phyloP scores from a whole-genome alignment of 2,329 filamentous ascomycete species.

The Diplodia intermedia region DNA sequence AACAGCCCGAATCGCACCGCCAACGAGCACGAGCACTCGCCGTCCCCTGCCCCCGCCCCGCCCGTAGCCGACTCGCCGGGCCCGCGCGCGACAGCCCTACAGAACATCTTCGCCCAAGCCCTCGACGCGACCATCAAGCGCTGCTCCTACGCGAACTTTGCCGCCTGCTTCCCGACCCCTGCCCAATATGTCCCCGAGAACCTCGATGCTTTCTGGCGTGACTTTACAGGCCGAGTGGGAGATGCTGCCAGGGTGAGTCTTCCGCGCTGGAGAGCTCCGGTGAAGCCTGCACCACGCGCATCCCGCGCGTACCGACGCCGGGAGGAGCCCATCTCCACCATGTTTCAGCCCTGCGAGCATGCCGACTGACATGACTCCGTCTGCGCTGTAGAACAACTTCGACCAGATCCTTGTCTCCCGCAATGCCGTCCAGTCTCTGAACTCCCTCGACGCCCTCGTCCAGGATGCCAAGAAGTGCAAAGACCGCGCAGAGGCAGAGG shows the following conservation, averaged over 20 bases:
- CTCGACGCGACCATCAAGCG: slow-evolving; percentile 66
- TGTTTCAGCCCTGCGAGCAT: slow-evolving; percentile 7
- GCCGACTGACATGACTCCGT: not conserved
- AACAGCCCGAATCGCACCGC: slow-evolving; percentile 28
- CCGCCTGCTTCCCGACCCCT: slow-evolving; percentile 68
- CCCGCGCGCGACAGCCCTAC: slow-evolving; percentile 65
- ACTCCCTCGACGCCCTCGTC: slow-evolving; percentile 66
- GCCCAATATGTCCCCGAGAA: slow-evolving; percentile 63
- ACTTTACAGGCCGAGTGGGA: slow-evolving; percentile 65
- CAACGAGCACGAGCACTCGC: slow-evolving; percentile 49
- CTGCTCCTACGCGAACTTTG: slow-evolving; percentile 67
- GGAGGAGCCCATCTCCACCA: not conserved
- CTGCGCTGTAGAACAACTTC: slow-evolving; percentile 56
- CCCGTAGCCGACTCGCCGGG: slow-evolving; percentile 63
- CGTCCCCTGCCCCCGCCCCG: slow-evolving; percentile 61
- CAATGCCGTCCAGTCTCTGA: slow-evolving; percentile 63
- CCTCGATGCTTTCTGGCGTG: slow-evolving; percentile 63
- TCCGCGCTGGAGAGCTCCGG: not conserved
- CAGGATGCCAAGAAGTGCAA: slow-evolving; percentile 64
- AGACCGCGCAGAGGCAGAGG: slow-evolving; percentile 50
- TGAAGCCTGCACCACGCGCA: not conserved
- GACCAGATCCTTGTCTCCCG: slow-evolving; percentile 65
- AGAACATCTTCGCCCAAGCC: slow-evolving; percentile 66
- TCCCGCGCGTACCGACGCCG: not conserved
- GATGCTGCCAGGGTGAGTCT: slow-evolving; percentile 57